Evolutionary conservation across 2,329 filamentous ascomycete genomes (phyloP).

Genomic region (Stylonectria norvegica): DNA sequence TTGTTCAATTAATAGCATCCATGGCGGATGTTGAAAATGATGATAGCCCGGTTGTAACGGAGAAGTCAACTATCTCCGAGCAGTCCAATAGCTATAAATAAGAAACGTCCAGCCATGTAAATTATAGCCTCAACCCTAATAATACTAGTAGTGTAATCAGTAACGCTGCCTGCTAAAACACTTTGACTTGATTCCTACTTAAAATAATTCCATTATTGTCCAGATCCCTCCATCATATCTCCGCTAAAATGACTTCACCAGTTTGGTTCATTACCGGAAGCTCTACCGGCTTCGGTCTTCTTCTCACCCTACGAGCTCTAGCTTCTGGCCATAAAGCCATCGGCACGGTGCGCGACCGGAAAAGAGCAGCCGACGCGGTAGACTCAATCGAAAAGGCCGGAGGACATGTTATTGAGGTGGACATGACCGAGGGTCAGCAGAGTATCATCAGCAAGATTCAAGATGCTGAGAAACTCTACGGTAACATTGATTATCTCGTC

Average conservation of each 20-base stretch:
- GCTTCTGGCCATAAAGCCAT: constrained; percentile 19
- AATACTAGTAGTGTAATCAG: too few relatives aligned
- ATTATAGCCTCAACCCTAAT: too few relatives aligned
- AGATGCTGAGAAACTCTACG: constrained; percentile 25
- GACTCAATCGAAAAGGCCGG: constrained; percentile 20
- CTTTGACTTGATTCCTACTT: too few relatives aligned
- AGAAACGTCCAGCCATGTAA: too few relatives aligned
- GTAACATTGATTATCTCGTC: constrained; percentile 46
- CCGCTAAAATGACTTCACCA: constrained; percentile 19
- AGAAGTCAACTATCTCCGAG: too few relatives aligned
- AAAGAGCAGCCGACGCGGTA: constrained; percentile 15
- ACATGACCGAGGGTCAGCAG: constrained; percentile 24
- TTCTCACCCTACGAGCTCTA: constrained; percentile 17
- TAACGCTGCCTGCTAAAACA: too few relatives aligned
- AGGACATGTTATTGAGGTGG: constrained; percentile 28
- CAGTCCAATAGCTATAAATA: too few relatives aligned
- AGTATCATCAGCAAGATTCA: constrained; percentile 23
- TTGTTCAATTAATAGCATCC: too few relatives aligned
- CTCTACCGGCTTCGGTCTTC: constrained; percentile 22
- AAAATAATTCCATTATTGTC: too few relatives aligned
- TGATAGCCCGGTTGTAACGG: too few relatives aligned
- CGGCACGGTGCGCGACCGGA: constrained; percentile 15
- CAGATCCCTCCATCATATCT: not conserved
- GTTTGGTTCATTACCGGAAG: constrained; percentile 25
- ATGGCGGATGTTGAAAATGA: too few relatives aligned